Percentiles rank a stretch among this genome's conserved stretches.
phyloP scores from a whole-genome alignment of 2,329 filamentous ascomycete species.

The Colletotrichum tanaceti region DNA sequence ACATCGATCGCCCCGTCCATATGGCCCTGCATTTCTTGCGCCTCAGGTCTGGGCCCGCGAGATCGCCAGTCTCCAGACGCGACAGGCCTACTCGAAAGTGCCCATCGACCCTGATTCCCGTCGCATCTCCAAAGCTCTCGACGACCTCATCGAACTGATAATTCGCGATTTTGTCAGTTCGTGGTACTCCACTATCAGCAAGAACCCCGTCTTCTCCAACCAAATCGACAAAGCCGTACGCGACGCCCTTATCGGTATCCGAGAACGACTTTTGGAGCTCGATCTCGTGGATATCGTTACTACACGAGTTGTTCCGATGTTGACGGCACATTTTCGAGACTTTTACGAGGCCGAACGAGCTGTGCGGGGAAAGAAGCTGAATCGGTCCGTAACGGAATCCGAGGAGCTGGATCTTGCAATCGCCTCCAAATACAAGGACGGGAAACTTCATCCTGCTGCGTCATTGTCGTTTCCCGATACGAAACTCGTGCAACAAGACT shows the following conservation, averaged over 20 bases:
- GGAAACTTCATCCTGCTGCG: slow-evolving; percentile 87
- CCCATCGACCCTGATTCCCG: slow-evolving; percentile 82
- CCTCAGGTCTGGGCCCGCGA: slow-evolving; percentile 76
- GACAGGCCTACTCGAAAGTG: slow-evolving; percentile 73
- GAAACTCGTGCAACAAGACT: slow-evolving; percentile 87
- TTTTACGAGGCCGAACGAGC: slow-evolving; percentile 90
- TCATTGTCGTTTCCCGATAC: slow-evolving; percentile 85
- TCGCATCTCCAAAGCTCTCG: slow-evolving; percentile 81
- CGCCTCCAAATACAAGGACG: slow-evolving; percentile 91
- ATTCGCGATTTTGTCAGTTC: slow-evolving; percentile 85
- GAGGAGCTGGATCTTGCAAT: slow-evolving; percentile 96
- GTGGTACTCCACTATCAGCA: slow-evolving; percentile 91
- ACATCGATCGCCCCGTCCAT: slow-evolving; percentile 55
- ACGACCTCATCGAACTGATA: slow-evolving; percentile 80
- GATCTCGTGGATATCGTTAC: slow-evolving; percentile 88
- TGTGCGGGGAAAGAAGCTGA: slow-evolving; percentile 88
- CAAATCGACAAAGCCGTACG: slow-evolving; percentile 87
- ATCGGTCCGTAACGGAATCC: slow-evolving; percentile 91
- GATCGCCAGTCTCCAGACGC: slow-evolving; percentile 71
- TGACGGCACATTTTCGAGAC: slow-evolving; percentile 89
- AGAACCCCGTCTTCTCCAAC: slow-evolving; percentile 81
- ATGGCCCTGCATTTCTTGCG: slow-evolving; percentile 69
- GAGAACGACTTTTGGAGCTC: slow-evolving; percentile 77
- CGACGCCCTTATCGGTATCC: slow-evolving; percentile 75
- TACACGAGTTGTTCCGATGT: slow-evolving; percentile 83